A percentile compares a stretch with the other conserved stretches of the same genome.
These are phyloP conservation scores for Globisporangium abappressorium DNA, from an alignment of 352 stramenopile genomes.

Conservation along the genomic window DNA sequence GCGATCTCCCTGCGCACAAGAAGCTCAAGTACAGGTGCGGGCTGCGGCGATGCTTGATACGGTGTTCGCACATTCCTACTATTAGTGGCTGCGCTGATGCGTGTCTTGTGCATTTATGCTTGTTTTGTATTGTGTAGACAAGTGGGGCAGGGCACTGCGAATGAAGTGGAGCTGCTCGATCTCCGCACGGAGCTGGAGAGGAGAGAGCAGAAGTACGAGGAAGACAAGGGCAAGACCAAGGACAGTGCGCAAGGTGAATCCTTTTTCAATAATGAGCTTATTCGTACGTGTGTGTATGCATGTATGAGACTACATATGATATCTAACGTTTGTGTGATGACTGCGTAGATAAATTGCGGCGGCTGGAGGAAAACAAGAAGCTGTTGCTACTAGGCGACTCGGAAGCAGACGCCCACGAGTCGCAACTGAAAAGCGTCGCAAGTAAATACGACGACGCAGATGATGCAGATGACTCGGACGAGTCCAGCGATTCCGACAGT, in stretches of 20 bases:
- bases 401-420: constrained; percentile 72
- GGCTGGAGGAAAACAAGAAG: constrained; percentile 83
- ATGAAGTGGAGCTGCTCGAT: constrained; percentile 76
- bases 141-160: constrained; percentile 75
- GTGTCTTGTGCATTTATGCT: neutral
- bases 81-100: neutral
- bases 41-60: neutral
- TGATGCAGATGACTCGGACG: constrained; percentile 67
- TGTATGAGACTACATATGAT: constrained; percentile 16
- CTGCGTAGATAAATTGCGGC: constrained; percentile 52
- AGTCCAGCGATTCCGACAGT: constrained; percentile 68
- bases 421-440: constrained; percentile 84
- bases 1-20: constrained; percentile 77
- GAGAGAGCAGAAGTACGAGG: constrained; percentile 72
- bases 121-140: constrained; percentile 34
- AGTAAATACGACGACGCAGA: constrained; percentile 91
- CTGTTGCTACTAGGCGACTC: constrained; percentile 73
- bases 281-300: neutral
- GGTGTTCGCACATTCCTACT: neutral
- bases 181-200: constrained; percentile 71
- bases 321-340: constrained; percentile 11
- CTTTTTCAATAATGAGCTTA: constrained; percentile 19
- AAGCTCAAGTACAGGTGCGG: constrained; percentile 82
- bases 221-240: constrained; percentile 69
- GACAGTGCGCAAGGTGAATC: constrained; percentile 73